phyloP scores from a whole-genome alignment of 148 eudicot species.

The Cornus controversa region DNA sequence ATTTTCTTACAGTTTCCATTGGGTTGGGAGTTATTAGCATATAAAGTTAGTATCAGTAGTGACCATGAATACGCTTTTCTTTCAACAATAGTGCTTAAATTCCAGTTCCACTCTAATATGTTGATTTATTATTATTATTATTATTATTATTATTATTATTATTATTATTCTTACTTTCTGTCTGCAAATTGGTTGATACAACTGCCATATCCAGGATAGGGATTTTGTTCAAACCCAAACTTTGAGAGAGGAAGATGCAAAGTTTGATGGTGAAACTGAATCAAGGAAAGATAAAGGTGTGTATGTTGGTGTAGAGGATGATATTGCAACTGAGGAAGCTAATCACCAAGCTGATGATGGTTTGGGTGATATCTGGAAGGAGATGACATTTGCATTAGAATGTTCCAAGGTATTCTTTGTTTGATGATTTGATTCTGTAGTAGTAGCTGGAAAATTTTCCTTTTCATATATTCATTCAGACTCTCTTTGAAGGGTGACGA shows the following conservation, averaged over 20 bases:
- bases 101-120: neutral
- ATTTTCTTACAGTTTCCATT: neutral
- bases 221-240: constrained; percentile 19
- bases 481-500: neutral
- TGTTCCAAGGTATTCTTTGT: constrained; percentile 61
- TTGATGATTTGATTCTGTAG: neutral
- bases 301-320: constrained; percentile 64
- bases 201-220: constrained; percentile 32
- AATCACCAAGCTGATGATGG: constrained; percentile 40
- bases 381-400: constrained; percentile 77
- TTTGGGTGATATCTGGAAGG: constrained; percentile 78
- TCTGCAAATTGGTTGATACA: neutral
- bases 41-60: no score
- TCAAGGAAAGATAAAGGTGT: constrained; percentile 45
- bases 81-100: no score
- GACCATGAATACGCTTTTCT: no score
- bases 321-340: constrained; percentile 30
- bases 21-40: no score
- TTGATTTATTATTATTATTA: neutral
- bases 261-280: constrained; percentile 22
- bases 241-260: constrained; percentile 23
- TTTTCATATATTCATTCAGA: constrained; percentile 2
- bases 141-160: no score
- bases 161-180: neutral
- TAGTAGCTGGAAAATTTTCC: neutral